These are phyloP conservation scores for Massariosphaeria phaeospora DNA, from an alignment of 495 filamentous ascomycete species.

Conservation along the genomic window DNA sequence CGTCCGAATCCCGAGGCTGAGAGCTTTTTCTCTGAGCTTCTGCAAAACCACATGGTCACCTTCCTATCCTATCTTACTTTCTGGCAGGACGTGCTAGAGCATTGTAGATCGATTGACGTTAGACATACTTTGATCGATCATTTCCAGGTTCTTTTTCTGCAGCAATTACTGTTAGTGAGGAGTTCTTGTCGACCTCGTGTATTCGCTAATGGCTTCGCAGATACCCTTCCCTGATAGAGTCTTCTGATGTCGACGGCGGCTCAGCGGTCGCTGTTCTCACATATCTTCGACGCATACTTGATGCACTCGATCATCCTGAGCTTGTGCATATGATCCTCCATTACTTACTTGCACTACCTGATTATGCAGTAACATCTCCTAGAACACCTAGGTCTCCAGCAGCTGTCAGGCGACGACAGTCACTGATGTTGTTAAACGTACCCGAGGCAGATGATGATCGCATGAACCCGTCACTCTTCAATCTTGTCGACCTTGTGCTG, in stretches of 20 bases:
- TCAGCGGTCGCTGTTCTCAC: conserved; percentile 94
- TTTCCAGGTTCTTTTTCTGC: conserved; percentile 93
- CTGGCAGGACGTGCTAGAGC: conserved; percentile 96
- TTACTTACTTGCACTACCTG: conserved; percentile 76
- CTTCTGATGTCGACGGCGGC: conserved; percentile 91
- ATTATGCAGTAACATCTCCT: conserved; percentile 34
- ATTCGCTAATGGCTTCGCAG: conserved; percentile 43
- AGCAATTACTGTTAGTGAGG: conserved; percentile 78
- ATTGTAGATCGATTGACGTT: conserved; percentile 86
- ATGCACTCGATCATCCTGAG: conserved; percentile 84
- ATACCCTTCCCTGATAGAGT: conserved; percentile 92
- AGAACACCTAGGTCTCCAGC: conserved; percentile 52
- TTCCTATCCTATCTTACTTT: conserved; percentile 93
- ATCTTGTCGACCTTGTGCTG: conserved; percentile 83
- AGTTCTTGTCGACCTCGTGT: conserved; percentile 45
- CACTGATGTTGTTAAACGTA: conserved; percentile 76
- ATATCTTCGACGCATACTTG: conserved; percentile 84
- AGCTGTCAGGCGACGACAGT: conserved; percentile 70
- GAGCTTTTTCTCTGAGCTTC: conserved; percentile 61
- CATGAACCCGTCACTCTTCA: conserved; percentile 83
- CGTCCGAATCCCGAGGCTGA: conserved; percentile 61
- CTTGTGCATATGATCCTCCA: conserved; percentile 90
- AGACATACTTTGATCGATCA: conserved; percentile 91
- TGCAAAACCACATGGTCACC: conserved; percentile 77
- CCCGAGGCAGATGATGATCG: conserved; percentile 62